Evolutionary conservation across 1,284 basidiomycete species (phyloP).

Genomic region (Lentinula novae-zelandiae): DNA sequence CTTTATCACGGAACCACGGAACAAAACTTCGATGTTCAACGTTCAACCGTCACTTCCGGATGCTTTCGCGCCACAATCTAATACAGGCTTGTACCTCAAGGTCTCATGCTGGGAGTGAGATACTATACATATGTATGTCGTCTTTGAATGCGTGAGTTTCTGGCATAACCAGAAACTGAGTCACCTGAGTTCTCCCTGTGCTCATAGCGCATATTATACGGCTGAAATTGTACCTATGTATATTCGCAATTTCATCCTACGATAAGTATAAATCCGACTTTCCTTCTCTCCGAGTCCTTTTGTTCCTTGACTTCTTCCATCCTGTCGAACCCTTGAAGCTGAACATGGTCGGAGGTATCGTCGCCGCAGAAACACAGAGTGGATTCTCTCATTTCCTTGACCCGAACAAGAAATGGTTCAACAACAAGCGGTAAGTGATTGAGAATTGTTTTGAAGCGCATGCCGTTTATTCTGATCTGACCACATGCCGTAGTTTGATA

Average conservation of each 20-base stretch:
- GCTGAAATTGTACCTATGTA: background rate
- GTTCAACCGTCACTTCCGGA: too few species aligned
- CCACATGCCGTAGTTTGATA: conserved; percentile 44
- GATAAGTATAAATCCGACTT: background rate
- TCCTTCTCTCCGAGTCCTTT: conserved; percentile 22
- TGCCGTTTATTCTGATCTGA: background rate
- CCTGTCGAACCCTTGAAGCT: conserved; percentile 22
- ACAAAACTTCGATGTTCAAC: too few species aligned
- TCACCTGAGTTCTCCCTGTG: background rate
- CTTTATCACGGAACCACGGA: too few species aligned
- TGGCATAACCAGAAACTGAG: background rate
- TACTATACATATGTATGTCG: background rate
- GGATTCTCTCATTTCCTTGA: conserved; percentile 57
- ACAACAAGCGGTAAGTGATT: conserved; percentile 55
- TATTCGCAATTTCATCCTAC: background rate
- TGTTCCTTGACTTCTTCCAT: too few species aligned
- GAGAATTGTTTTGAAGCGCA: background rate
- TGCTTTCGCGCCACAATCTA: too few species aligned
- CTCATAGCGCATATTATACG: background rate
- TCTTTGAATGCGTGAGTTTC: background rate
- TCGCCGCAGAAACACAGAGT: conserved; percentile 32
- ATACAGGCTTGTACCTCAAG: too few species aligned
- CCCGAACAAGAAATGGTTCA: conserved; percentile 67
- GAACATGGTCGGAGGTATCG: conserved; percentile 47
- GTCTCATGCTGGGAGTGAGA: background rate